These are phyloP conservation scores for Candida xiaguanensis DNA, from an alignment of 805 yeast species.

Conservation along the genomic window DNA sequence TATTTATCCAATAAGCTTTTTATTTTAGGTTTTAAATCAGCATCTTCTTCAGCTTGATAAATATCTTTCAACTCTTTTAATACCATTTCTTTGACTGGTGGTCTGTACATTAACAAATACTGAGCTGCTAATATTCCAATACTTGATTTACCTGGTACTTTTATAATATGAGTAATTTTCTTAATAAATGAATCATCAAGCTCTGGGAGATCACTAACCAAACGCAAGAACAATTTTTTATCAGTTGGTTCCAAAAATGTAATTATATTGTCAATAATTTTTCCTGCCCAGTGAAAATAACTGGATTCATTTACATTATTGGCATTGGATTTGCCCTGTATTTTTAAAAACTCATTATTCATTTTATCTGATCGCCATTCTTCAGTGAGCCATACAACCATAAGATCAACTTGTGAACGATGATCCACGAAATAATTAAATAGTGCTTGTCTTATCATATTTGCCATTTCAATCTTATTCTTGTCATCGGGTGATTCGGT, in stretches of 20 bases:
- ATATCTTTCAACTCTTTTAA: constrained; percentile 47
- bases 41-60: constrained; percentile 44
- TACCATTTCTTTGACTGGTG: constrained; percentile 67
- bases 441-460: constrained; percentile 64
- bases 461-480: constrained; percentile 43
- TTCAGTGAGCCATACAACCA: constrained; percentile 91
- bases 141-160: constrained; percentile 78
- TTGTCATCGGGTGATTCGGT: constrained; percentile 19
- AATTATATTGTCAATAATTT: constrained; percentile 70
- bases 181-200: constrained; percentile 59
- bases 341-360: constrained; percentile 27
- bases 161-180: constrained; percentile 68
- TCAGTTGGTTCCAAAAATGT: constrained; percentile 84
- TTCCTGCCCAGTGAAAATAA: constrained; percentile 68
- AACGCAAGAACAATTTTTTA: constrained; percentile 72
- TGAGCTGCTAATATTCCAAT: constrained; percentile 82
- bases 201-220: constrained; percentile 83
- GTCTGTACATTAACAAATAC: constrained; percentile 82
- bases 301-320: constrained; percentile 34
- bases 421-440: constrained; percentile 71
- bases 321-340: constrained; percentile 13
- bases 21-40: background rate
- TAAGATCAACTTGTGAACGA: constrained; percentile 64
- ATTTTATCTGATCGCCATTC: constrained; percentile 78
- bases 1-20: constrained; percentile 1